Percentiles rank a stretch among this genome's conserved stretches.
Conservation (phyloP, 2,329 filamentous ascomycete species). For the Aureobasidium sp. region DNA sequence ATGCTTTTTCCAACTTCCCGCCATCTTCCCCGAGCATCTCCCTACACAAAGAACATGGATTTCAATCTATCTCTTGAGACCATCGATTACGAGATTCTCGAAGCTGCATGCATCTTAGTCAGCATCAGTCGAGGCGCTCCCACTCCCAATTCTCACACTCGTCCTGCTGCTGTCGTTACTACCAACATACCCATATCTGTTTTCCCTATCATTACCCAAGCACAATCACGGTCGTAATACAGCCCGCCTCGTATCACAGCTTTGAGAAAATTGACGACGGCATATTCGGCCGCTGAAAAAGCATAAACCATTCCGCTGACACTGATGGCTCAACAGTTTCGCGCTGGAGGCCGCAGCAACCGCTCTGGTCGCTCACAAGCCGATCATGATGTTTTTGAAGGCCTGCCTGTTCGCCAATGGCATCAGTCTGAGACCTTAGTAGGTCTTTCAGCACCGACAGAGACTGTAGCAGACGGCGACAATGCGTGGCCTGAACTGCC, state of each 20-base stretch:
- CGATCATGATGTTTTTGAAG: conserved; percentile 62
- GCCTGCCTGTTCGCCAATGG: conserved; percentile 87
- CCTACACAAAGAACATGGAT: not conserved
- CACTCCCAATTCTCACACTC: not conserved
- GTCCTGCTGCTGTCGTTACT: not conserved
- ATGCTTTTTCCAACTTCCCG: not conserved
- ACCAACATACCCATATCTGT: not conserved
- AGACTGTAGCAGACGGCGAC: conserved; percentile 53
- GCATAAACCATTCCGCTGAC: not conserved
- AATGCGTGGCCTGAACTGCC: conserved; percentile 70
- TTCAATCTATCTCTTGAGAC: not conserved
- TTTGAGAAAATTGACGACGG: not conserved
- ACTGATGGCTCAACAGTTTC: conserved; percentile 38
- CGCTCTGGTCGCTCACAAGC: conserved; percentile 51
- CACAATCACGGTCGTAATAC: not conserved
- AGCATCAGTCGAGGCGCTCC: not conserved
- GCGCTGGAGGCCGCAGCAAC: conserved; percentile 51
- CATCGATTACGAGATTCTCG: conserved; percentile 5
- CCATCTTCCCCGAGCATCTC: not conserved
- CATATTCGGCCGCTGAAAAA: not conserved
- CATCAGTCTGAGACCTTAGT: conserved; percentile 50
- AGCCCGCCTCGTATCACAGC: not conserved
- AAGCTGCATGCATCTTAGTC: conserved; percentile 8
- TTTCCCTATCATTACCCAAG: not conserved
- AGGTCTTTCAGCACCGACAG: conserved; percentile 59